Evolutionary conservation across 192 early-diverging fungal species (phyloP), one percentile per base, ranked within the genome.

Genomic region (Coemansia sp.): DNA sequence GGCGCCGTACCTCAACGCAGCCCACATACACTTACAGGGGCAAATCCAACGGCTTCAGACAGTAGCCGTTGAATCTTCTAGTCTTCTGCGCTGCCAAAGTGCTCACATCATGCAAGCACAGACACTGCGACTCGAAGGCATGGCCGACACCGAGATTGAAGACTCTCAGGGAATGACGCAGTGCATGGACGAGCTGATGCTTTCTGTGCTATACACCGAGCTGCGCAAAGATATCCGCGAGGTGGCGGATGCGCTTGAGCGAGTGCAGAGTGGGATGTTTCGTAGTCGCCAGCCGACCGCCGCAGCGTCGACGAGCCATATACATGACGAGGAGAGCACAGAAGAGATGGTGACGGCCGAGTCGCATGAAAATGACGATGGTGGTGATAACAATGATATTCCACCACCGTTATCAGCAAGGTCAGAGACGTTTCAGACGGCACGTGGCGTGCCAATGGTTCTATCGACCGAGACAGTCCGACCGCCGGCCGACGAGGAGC

Each of bases 151-250:
- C 8, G 73, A 77, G 46, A 40, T 77, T 7, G 73, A 77, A 40
- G 60, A 54, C 30, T 12, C 28, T 1, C 16, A 22, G 31, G 60
- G 35, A 5, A 46, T 67, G 40, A 52, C 59, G 54, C 45, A 46
- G 10, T 54, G 73, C 29, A 62, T 70, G 73, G 28, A 56, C 43
- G 73, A 77, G 56, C 67, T 77, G 16, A 62, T 70, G 73, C 64
- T 66, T 6, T 33, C 64, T 16, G 47, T 77, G 6, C 24, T 77
- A 52, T 70, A 70, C 28, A 66, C 67, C 1, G 73, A 77, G 43
- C 38, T 77, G 22, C 67, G 73, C 42, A 62, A 60, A 30, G 73
- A 77, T 21, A 56, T 77, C 16, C 62, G 67, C 23, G 38, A 55
- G 23, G 53, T 70, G n/a, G 51, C 67, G n/a, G 63, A 56, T 47